A percentile compares a stretch with the other conserved stretches of the same genome.
Evolutionary conservation across 768 basidiomycete genomes (phyloP).

Genomic region (Inosperma sp.): DNA sequence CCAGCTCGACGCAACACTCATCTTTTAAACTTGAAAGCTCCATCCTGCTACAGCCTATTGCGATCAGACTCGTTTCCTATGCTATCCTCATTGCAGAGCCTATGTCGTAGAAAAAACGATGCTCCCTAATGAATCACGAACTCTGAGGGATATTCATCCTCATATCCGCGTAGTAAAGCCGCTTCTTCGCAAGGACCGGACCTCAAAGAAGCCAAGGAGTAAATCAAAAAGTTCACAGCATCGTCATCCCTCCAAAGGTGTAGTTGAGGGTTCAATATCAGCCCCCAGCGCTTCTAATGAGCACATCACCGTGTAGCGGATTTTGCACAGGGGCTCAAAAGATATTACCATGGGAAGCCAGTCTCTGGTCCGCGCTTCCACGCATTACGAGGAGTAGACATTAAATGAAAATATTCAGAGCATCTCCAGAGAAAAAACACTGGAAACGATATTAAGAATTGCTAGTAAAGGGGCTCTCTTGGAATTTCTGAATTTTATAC

Average conservation of each 20-base stretch:
- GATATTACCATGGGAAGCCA: slow-evolving; percentile 5
- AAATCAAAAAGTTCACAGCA: not conserved
- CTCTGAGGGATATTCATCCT: not conserved
- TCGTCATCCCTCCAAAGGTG: not conserved
- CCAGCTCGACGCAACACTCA: no score
- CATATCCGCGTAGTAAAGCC: not conserved
- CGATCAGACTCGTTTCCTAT: no score
- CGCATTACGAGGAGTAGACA: no score
- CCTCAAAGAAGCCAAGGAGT: slow-evolving; percentile 2
- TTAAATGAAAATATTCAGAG: not conserved
- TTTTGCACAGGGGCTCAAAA: not conserved
- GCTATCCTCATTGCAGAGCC: not conserved
- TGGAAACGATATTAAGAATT: no score
- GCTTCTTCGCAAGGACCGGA: not conserved
- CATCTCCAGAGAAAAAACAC: not conserved
- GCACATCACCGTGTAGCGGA: not conserved
- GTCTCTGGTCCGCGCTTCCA: not conserved
- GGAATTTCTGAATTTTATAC: no score
- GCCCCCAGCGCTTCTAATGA: slow-evolving; percentile 4
- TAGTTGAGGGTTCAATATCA: not conserved
- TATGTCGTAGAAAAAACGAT: not conserved
- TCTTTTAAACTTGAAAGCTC: no score
- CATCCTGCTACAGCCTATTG: no score
- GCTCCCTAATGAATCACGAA: not conserved
- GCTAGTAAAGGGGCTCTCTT: no score